phyloP scores from a whole-genome alignment of 208 protist genomes.

The Acanthamoeba triangularis region DNA sequence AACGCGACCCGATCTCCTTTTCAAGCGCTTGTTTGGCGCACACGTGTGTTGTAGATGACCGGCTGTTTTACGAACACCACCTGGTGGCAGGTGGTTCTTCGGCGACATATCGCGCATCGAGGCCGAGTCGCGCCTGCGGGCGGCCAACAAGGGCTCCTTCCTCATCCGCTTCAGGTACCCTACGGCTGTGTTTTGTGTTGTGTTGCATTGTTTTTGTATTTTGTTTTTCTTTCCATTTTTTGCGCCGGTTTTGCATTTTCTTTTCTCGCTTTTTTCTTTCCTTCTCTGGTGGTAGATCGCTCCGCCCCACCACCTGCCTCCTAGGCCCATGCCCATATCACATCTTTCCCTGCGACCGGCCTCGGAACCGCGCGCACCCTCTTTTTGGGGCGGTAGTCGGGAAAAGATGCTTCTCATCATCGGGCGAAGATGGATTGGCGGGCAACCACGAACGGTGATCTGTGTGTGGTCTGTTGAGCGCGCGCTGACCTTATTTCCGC shows the following conservation, averaged over 20 bases:
- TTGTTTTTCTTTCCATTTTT: too few species aligned
- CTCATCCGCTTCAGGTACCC: conserved; percentile 72
- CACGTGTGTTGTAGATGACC: not conserved
- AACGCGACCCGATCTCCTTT: not conserved
- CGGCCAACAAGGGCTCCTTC: conserved; percentile 38
- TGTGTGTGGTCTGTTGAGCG: too few species aligned
- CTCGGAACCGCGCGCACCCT: too few species aligned
- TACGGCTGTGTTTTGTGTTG: not conserved
- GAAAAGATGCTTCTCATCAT: too few species aligned
- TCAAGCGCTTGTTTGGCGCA: not conserved
- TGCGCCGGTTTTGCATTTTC: not conserved
- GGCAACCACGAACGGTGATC: too few species aligned
- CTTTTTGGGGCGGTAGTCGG: too few species aligned
- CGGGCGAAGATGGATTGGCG: too few species aligned
- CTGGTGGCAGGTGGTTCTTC: conserved; percentile 49
- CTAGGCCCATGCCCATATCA: too few species aligned
- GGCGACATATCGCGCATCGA: conserved; percentile 50
- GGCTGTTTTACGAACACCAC: not conserved
- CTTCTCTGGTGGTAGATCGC: too few species aligned
- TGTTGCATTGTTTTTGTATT: too few species aligned
- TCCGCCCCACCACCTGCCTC: not conserved
- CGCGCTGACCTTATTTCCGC: not conserved
- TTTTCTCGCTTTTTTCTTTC: not conserved
- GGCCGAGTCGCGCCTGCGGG: conserved; percentile 46
- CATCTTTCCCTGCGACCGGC: too few species aligned